Evolutionary conservation across 2,329 filamentous ascomycete species (phyloP).

Genomic region (Alternaria burnsii): DNA sequence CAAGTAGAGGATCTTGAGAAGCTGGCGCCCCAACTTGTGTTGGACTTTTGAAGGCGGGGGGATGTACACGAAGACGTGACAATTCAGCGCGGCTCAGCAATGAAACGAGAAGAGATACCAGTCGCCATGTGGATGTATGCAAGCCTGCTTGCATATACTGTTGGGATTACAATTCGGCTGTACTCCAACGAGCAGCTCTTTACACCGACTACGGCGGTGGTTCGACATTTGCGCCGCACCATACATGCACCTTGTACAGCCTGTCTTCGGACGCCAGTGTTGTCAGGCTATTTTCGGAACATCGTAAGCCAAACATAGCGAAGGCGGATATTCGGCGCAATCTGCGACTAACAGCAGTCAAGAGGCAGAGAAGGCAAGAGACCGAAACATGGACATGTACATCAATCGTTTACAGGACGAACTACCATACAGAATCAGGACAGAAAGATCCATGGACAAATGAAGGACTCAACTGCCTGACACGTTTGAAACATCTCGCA

Average conservation of each 20-base stretch:
- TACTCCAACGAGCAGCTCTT: not conserved
- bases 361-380: not conserved
- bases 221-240: not conserved
- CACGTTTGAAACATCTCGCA: conserved; percentile 21
- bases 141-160: not conserved
- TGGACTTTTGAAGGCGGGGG: conserved; percentile 73
- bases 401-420: not conserved
- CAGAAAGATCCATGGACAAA: conserved; percentile 9
- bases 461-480: conserved; percentile 15
- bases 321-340: not conserved
- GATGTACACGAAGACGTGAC: not conserved
- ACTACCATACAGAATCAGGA: not conserved
- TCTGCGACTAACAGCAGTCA: not conserved
- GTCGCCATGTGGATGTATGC: not conserved
- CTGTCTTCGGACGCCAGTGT: not conserved
- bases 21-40: conserved; percentile 80
- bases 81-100: not conserved
- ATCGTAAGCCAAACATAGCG: not conserved
- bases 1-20: conserved; percentile 93
- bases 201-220: not conserved
- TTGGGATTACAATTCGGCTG: not conserved
- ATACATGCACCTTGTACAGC: not conserved
- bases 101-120: not conserved
- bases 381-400: conserved; percentile 11
- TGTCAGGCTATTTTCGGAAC: not conserved